Conservation (phyloP, 768 basidiomycete genomes). For the Lactifluus echinatus region DNA sequence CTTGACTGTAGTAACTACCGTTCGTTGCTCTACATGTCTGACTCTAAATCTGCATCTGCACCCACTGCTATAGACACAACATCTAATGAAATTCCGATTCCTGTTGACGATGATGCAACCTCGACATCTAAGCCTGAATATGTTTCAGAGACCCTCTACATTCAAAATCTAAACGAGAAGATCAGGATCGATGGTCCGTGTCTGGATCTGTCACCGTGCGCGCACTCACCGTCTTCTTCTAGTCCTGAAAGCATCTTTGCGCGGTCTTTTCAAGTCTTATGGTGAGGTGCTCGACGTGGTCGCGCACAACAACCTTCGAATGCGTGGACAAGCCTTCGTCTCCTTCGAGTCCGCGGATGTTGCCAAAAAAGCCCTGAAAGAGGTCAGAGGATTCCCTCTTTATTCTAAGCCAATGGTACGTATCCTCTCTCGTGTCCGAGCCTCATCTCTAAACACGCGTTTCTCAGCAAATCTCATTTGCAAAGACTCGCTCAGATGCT, state of each 20-base stretch:
- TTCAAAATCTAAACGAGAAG: conserved; percentile 95
- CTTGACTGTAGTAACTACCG: neutral
- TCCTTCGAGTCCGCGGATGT: conserved; percentile 77
- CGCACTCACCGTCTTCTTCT: conserved; percentile 11
- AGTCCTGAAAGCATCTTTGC: conserved; percentile 86
- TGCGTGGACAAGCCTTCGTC: conserved; percentile 98
- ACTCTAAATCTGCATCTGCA: neutral
- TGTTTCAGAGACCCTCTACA: conserved; percentile 82
- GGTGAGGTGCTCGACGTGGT: conserved; percentile 93
- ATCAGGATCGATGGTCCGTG: conserved; percentile 66
- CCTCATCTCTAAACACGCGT: neutral
- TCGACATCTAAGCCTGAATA: conserved; percentile 33
- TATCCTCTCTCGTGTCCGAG: neutral
- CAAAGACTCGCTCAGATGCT: conserved; percentile 79
- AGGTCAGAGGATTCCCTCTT: conserved; percentile 88
- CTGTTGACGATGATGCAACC: conserved; percentile 18
- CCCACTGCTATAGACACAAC: conserved; percentile 1
- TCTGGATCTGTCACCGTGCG: neutral
- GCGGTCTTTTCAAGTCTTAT: conserved; percentile 86
- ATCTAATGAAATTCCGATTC: conserved; percentile 9
- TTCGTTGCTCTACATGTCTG: conserved; percentile 6
- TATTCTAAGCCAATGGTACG: conserved; percentile 95
- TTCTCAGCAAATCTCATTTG: conserved; percentile 91
- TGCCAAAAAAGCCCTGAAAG: conserved; percentile 83
- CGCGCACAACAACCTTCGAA: conserved; percentile 88